A percentile compares a stretch with the other conserved stretches of the same genome.
Conservation (phyloP, 208 protist species). For the Kentomonas sorsogonicus region DNA sequence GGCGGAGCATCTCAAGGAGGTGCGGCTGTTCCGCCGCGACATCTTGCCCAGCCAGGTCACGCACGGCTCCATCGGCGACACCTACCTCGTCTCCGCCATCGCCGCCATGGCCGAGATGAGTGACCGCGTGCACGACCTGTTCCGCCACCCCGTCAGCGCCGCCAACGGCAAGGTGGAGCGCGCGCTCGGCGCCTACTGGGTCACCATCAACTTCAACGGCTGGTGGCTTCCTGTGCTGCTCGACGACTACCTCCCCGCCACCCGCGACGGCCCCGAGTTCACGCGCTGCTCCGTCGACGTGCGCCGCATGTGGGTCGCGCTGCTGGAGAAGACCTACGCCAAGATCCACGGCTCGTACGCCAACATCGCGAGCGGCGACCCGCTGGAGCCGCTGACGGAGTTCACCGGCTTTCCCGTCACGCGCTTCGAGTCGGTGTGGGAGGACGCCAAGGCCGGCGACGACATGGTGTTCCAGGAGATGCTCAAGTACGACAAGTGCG, state of each 20-base stretch:
- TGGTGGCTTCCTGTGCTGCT: slow-evolving; percentile 77
- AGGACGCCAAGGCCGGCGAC: slow-evolving; percentile 25
- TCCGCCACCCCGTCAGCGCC: slow-evolving; percentile 58
- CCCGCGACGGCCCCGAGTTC: slow-evolving; percentile 53
- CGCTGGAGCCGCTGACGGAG: slow-evolving; percentile 63
- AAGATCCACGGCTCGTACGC: slow-evolving; percentile 80
- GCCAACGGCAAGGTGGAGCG: slow-evolving; percentile 48
- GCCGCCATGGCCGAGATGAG: slow-evolving; percentile 42
- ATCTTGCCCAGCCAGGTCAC: slow-evolving; percentile 59
- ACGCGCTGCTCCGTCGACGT: slow-evolving; percentile 46
- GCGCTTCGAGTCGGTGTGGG: slow-evolving; percentile 57
- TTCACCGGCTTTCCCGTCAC: slow-evolving; percentile 75
- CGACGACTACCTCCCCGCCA: slow-evolving; percentile 75
- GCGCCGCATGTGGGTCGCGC: slow-evolving; percentile 74
- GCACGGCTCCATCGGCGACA: slow-evolving; percentile 76
- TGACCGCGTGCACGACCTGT: slow-evolving; percentile 41
- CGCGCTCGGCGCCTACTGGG: slow-evolving; percentile 63
- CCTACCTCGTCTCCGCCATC: slow-evolving; percentile 71
- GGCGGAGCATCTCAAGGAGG: slow-evolving; percentile 41
- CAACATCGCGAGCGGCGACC: slow-evolving; percentile 74
- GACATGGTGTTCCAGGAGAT: slow-evolving; percentile 57
- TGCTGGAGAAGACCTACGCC: slow-evolving; percentile 86
- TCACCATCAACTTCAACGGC: slow-evolving; percentile 75
- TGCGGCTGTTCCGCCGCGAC: slow-evolving; percentile 61
- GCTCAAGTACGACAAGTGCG: slow-evolving; percentile 28